Evolutionary conservation across 176 grass and related monocot genomes (phyloP), one percentile per base, ranked within the genome.

Genomic region (Oryza officinalis): DNA sequence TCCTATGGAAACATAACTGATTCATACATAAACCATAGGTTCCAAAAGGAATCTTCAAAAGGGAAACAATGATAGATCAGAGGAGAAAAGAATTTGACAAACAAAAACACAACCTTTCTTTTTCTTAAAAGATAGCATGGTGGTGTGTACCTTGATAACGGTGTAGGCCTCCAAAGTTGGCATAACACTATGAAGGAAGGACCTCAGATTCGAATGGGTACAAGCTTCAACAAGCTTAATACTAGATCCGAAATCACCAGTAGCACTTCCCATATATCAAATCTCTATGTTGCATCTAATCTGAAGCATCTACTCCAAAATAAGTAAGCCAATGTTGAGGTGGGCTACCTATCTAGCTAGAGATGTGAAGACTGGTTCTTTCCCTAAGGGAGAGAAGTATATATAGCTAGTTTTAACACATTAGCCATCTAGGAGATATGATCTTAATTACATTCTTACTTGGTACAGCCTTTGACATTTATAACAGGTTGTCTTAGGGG

Each of bases 131-230:
- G 30, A 66, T 32, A 6, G 23, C 40, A 67, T 69, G 37, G 1
- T 38, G 41, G 35, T 65, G 13, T 25, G 67, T 49, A 87, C 91
- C 78, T 79, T 84, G 0, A 17, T 14, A 43, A 93, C 54, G 41
- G 47, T 72, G 61, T 79, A 72, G 50, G 81, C 65, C 26, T 65
- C 52, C 5, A 97, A 81, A 69, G 69, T 54, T 14, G 91, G 94
- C 2, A 89, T 97, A 49, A 77, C 85, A 35, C 74, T 89, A 20
- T 50, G 41, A 18, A 97, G 66, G 70, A 97, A 97, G 60, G 72
- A 90, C 49, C 84, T 76, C 10, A 93, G 81, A 86, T 97, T 97
- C 35, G 89, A 93, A 33, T 37, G 69, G 23, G 26, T 66, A 22
- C 20, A 41, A 41, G 40, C 8, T 12, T 1, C 27, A 4, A 10